These are phyloP conservation scores for Cryptococcus sp. DNA, from an alignment of 1,284 basidiomycete species.

Conservation along the genomic window DNA sequence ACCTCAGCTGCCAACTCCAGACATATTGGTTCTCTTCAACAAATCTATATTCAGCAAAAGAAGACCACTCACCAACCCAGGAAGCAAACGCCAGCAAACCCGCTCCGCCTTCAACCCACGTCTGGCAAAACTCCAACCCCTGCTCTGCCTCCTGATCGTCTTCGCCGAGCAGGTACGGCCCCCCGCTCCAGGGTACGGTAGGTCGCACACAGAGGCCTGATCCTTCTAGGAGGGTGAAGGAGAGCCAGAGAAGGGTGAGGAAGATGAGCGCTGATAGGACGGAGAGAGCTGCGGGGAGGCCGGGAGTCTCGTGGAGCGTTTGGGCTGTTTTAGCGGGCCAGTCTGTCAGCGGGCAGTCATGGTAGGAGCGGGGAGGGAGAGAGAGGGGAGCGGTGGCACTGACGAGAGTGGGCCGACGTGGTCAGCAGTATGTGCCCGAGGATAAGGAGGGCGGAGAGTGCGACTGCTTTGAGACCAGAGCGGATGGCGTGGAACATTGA, in stretches of 20 bases:
- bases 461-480: constrained; percentile 13
- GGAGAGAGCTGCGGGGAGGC: constrained; percentile 6
- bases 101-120: constrained; percentile 15
- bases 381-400: constrained; percentile 11
- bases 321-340: not conserved
- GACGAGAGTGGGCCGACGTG: constrained; percentile 15
- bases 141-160: constrained; percentile 1
- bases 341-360: not conserved
- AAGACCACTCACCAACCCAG: constrained; percentile 20
- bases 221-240: constrained; percentile 25
- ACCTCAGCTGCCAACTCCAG: not conserved
- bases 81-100: constrained; percentile 6
- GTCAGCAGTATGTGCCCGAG: constrained; percentile 22
- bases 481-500: constrained; percentile 13
- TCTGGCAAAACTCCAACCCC: constrained; percentile 12
- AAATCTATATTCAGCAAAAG: too few species aligned
- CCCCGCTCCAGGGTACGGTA: not conserved
- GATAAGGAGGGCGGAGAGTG: constrained; percentile 18
- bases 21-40: too few species aligned
- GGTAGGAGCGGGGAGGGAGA: too few species aligned
- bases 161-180: not conserved
- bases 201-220: constrained; percentile 6
- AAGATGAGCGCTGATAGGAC: constrained; percentile 23
- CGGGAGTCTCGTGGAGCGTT: not conserved
- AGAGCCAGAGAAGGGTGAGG: constrained; percentile 29